Base-by-base conservation (phyloP, 2,329 filamentous ascomycete species). In the Aureobasidium vineae region DNA sequence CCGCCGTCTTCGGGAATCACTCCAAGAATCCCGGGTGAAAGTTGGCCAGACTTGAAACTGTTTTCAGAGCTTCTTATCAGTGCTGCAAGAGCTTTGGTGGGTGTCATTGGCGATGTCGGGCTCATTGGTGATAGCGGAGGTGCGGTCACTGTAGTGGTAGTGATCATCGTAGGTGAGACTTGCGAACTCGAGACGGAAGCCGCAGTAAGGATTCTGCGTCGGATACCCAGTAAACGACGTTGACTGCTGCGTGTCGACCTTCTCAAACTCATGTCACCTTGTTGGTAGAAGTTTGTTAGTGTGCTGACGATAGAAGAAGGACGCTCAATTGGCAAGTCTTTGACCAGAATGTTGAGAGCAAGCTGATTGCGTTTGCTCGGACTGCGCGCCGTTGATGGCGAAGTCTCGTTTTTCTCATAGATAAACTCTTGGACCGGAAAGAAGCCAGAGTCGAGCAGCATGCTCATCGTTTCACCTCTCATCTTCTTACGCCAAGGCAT, bases 371-470 rank as follows among this genome's bases (percentile, higher is more conserved):
- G 52, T 23, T 66, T 66, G 28, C 26, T 59, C 16, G 41, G 41
- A 15, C 50, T 47, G 3, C 26, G 26, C 15, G 28, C n/a, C 3
- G 40, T 21, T 21, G 38, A 56, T 36, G 38, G 40, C 13, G 40
- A 19, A 8, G 63, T 28, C 1, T 53, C 49, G 10, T 53, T 53
- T 5, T 33, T 40, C 38, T 66, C 43, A 13, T 66, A 66, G n/a
- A 66, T 59, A 10, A 47, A 66, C 21, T 66, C 63, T 13, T 45
- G 40, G 8, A 66, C 53, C 2, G 70, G 69, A 53, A 73, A 74
- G 67, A 75, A 73, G 19, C 72, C 72, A n/a, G 69, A 67, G 19
- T 73, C 71, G 5, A 74, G 65, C 5, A 74, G 68, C 73, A 74
- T 74, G 53, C 72, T 74, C 71, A 74, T 72, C 4, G 72, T 74